These are phyloP conservation scores for Phytophthora hybrid DNA, from an alignment of 352 stramenopile genomes.

Conservation along the genomic window DNA sequence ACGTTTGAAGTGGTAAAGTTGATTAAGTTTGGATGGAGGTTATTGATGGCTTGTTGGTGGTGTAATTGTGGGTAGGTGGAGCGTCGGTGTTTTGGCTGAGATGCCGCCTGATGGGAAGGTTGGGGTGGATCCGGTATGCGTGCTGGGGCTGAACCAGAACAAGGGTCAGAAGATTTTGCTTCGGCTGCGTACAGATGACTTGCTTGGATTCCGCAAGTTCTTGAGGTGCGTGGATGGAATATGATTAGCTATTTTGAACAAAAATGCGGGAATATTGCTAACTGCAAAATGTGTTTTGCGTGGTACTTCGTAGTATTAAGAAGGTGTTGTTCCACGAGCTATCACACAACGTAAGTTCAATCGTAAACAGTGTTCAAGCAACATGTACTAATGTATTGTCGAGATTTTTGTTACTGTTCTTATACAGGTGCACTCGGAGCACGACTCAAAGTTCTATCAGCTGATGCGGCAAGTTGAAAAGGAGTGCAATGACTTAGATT, in stretches of 20 bases:
- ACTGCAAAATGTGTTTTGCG: neutral
- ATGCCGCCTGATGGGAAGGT: slow-evolving; percentile 94
- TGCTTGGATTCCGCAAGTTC: slow-evolving; percentile 93
- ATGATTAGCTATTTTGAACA: neutral
- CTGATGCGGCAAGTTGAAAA: slow-evolving; percentile 83
- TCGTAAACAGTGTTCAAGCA: neutral
- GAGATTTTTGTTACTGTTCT: neutral
- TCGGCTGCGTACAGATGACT: slow-evolving; percentile 94
- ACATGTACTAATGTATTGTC: neutral
- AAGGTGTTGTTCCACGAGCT: slow-evolving; percentile 96
- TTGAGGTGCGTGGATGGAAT: slow-evolving; percentile 55
- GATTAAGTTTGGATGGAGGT: neutral
- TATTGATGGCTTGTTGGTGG: slow-evolving; percentile 3
- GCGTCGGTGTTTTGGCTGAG: slow-evolving; percentile 84
- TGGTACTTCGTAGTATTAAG: slow-evolving; percentile 83
- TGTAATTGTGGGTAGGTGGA: slow-evolving; percentile 63
- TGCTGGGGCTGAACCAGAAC: slow-evolving; percentile 96
- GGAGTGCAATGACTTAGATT: slow-evolving; percentile 78
- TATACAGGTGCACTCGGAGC: slow-evolving; percentile 76
- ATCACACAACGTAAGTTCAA: slow-evolving; percentile 89
- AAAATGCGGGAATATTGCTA: neutral
- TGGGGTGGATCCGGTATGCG: slow-evolving; percentile 85
- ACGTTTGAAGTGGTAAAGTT: slow-evolving; percentile 11
- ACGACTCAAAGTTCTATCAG: slow-evolving; percentile 85
- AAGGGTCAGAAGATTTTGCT: slow-evolving; percentile 95